Base-by-base conservation (phyloP, 345 rosid species). In the Acer negundo region DNA sequence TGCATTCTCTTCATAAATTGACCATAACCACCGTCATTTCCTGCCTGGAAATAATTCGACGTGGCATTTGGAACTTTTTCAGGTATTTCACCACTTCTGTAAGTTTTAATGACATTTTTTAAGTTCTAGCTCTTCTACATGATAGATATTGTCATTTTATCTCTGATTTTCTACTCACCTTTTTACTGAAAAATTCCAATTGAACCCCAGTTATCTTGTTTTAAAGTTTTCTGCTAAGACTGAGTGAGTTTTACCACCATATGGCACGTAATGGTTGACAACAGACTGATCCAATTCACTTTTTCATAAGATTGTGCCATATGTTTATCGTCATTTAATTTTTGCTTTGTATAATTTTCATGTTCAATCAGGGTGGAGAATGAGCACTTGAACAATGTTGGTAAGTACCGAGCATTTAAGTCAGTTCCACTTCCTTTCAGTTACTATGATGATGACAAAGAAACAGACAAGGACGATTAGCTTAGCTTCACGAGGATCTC, bases 21-120 rank as follows among this genome's bases (percentile, higher is more conserved):
- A 88, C 88, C 0, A 78, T 80, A 20, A 75, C 88, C 19, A 83
- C 86, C 11, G 56, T 84, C 17, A 80, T 85, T 35, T 82, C 96
- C 64, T 89, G 90, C 78, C 86, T 91, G 23, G 97, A 93, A 80
- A 85, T 90, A 13, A 73, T 90, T 67, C 88, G 94, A 19, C 86
- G 94, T 0, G 94, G 93, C 61, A 82, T 91, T 47, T 93, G 96
- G 96, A 93, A 85, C 80, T 93, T 93, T 84, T 91, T 91, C 90
- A 90, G 94, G 97, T 90, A 82, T 70, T 7, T 40, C 40, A 53
- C 31, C 49, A 28, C 63, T 59, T 53, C 56, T 4, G 9, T 62
- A 46, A 75, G 19, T n/a, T 40, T 13, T 62, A 42, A 63, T 13
- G 10, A 13, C 65, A 0, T 7, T 51, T 26, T 7, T n/a, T 55